These are phyloP conservation scores for Kodamaea derodonti DNA, from an alignment of 1,139 yeast species.

Conservation along the genomic window DNA sequence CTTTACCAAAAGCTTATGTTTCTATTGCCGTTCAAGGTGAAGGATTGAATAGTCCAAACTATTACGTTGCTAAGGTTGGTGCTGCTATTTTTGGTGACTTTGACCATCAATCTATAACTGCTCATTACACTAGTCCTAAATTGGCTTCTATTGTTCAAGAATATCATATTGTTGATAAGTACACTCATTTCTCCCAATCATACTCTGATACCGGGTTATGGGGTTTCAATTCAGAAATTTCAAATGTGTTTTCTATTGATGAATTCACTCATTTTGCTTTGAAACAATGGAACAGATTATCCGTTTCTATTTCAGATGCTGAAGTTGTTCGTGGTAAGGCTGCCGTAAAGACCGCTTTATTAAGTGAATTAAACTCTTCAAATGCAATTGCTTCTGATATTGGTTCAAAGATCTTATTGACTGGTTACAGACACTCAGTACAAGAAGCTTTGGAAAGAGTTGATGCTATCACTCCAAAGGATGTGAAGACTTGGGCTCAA, in stretches of 20 bases:
- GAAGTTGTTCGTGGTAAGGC: conserved; percentile 79
- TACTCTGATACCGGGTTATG: conserved; percentile 78
- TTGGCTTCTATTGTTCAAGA: conserved; percentile 71
- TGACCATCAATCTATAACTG: conserved; percentile 48
- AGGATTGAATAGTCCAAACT: conserved; percentile 57
- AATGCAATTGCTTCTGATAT: conserved; percentile 52
- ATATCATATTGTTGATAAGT: conserved; percentile 68
- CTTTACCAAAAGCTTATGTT: conserved; percentile 74
- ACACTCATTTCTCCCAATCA: conserved; percentile 65
- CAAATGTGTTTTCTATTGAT: conserved; percentile 58
- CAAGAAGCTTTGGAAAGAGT: conserved; percentile 58
- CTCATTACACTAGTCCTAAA: conserved; percentile 78
- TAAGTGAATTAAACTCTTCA: conserved; percentile 44
- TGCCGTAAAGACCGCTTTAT: conserved; percentile 58
- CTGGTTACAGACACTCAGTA: conserved; percentile 59
- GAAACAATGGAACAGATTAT: conserved; percentile 84
- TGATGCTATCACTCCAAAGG: conserved; percentile 58
- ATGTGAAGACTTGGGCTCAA: conserved; percentile 71
- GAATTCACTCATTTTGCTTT: conserved; percentile 75
- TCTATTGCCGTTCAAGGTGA: conserved; percentile 75
- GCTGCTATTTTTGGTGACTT: conserved; percentile 65
- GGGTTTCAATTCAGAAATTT: conserved; percentile 70
- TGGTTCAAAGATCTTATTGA: conserved; percentile 56
- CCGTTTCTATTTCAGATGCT: conserved; percentile 68
- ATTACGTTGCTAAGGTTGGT: conserved; percentile 69